Percentiles rank a stretch among this genome's conserved stretches.
Conservation (phyloP, 2,329 filamentous ascomycete genomes). For the Fusarium protoensiforme region DNA sequence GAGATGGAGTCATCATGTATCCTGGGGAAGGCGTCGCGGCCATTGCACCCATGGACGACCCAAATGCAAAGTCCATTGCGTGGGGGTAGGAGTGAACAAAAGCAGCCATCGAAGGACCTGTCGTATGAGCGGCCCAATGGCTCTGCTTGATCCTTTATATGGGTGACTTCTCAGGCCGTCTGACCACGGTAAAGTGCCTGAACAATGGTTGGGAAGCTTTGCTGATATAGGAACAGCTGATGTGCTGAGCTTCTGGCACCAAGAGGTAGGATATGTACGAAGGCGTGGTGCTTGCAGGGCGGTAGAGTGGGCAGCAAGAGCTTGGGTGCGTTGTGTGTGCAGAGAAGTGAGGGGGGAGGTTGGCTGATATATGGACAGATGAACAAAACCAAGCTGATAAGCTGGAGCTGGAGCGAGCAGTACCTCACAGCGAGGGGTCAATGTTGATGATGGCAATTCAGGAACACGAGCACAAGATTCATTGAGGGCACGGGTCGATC, state of each 20-base stretch:
- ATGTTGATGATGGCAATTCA: constrained; percentile 1
- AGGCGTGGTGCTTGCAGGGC: not conserved
- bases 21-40: constrained; percentile 28
- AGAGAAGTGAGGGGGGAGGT: not conserved
- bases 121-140: constrained; percentile 1
- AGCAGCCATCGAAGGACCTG: constrained; percentile 21
- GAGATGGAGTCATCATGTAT: constrained; percentile 33
- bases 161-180: not conserved
- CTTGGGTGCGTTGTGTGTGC: not conserved
- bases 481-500: constrained; percentile 16
- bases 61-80: constrained; percentile 29
- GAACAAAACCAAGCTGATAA: not conserved
- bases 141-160: constrained; percentile 2
- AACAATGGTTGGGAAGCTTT: not conserved
- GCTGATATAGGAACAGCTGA: not conserved
- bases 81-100: constrained; percentile 34
- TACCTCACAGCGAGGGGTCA: constrained; percentile 10
- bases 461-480: constrained; percentile 5
- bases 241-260: not conserved
- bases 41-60: constrained; percentile 20
- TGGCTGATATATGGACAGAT: constrained; percentile 26
- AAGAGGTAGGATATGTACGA: not conserved
- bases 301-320: not conserved
- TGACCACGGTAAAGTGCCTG: not conserved
- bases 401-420: not conserved